These are phyloP conservation scores for Trametes gibbosa DNA, from an alignment of 768 basidiomycete species.

Conservation along the genomic window DNA sequence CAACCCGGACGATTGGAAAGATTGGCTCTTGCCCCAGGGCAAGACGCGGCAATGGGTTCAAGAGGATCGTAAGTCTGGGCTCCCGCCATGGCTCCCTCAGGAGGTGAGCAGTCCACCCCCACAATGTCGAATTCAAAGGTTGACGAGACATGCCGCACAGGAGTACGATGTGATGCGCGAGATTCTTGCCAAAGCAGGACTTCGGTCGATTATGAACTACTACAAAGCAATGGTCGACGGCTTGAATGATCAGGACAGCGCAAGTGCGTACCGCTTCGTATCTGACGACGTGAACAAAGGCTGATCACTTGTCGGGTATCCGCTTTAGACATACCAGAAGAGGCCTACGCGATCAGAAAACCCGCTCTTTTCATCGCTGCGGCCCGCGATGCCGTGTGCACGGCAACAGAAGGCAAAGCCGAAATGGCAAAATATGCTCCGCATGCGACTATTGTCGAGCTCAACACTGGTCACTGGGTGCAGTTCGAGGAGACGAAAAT, in stretches of 20 bases:
- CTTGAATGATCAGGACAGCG: constrained; percentile 26
- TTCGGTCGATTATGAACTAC: constrained; percentile 37
- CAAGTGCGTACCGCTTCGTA: constrained; percentile 19
- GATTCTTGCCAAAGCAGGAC: constrained; percentile 29
- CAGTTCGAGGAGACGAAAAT: constrained; percentile 32
- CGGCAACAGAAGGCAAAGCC: constrained; percentile 22
- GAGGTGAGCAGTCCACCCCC: constrained; percentile 24
- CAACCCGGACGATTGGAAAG: constrained; percentile 34
- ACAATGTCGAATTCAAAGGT: background rate
- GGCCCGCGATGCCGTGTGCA: constrained; percentile 34
- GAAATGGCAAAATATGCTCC: constrained; percentile 28
- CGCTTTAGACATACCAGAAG: constrained; percentile 14
- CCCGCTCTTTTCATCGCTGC: constrained; percentile 37
- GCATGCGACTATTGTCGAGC: constrained; percentile 30
- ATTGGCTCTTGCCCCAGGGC: constrained; percentile 33
- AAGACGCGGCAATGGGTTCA: constrained; percentile 31
- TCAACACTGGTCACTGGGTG: constrained; percentile 39
- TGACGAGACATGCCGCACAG: constrained; percentile 12
- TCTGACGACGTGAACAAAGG: background rate
- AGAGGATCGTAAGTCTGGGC: constrained; percentile 25
- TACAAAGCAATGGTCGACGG: constrained; percentile 31
- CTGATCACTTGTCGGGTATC: background rate
- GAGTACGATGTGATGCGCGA: constrained; percentile 20
- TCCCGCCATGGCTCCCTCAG: constrained; percentile 30
- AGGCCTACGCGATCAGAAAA: constrained; percentile 28